Percentiles rank a stretch among this genome's conserved stretches.
These are phyloP conservation scores for Hypoxylon rubiginosum DNA, from an alignment of 2,329 filamentous ascomycete genomes.

Conservation along the genomic window DNA sequence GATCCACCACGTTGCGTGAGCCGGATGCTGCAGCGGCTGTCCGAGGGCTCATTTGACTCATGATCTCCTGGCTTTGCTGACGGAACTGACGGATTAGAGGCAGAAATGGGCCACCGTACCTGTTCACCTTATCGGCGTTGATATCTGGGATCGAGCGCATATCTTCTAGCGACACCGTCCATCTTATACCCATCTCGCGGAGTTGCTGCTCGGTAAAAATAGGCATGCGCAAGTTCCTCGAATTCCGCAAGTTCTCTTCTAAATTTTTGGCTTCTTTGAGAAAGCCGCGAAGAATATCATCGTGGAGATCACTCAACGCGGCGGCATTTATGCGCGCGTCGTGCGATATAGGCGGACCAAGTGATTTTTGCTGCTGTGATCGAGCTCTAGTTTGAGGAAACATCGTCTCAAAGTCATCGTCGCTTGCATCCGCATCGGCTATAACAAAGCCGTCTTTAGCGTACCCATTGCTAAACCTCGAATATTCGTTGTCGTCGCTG, in stretches of 20 bases:
- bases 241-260: slow-evolving; percentile 73
- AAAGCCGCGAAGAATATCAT: slow-evolving; percentile 74
- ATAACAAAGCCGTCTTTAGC: slow-evolving; percentile 58
- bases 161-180: slow-evolving; percentile 71
- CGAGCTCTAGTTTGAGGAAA: slow-evolving; percentile 53
- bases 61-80: slow-evolving; percentile 64
- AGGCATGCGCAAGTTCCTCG: slow-evolving; percentile 67
- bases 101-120: slow-evolving; percentile 73
- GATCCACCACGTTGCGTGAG: slow-evolving; percentile 65
- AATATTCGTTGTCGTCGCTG: slow-evolving; percentile 54
- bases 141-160: slow-evolving; percentile 76
- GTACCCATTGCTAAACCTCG: slow-evolving; percentile 59
- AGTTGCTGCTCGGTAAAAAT: slow-evolving; percentile 79
- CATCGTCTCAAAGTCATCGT: slow-evolving; percentile 63
- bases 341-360: slow-evolving; percentile 71
- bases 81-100: slow-evolving; percentile 67
- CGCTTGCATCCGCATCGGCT: slow-evolving; percentile 56
- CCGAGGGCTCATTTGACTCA: slow-evolving; percentile 51
- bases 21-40: slow-evolving; percentile 28
- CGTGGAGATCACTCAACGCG: slow-evolving; percentile 70
- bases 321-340: slow-evolving; percentile 65
- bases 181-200: slow-evolving; percentile 78
- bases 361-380: slow-evolving; percentile 55
- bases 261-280: slow-evolving; percentile 70
- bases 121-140: slow-evolving; percentile 70